Evolutionary conservation across 495 filamentous ascomycete genomes (phyloP).

Genomic region (Penicillium steckii): DNA sequence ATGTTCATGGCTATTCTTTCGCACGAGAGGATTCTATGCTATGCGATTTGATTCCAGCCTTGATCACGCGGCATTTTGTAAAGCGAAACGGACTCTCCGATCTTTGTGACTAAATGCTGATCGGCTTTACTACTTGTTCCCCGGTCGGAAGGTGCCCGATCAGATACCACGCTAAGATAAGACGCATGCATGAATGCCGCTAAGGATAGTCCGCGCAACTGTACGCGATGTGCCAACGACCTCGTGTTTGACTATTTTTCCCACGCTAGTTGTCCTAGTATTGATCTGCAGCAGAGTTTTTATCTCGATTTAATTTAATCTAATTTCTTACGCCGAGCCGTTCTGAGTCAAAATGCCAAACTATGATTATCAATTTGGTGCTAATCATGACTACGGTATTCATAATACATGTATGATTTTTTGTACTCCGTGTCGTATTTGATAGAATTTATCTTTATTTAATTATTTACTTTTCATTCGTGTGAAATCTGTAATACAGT

Average conservation of each 20-base stretch:
- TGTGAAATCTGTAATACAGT: background rate
- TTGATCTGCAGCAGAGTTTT: background rate
- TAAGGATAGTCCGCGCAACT: background rate
- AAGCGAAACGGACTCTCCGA: too few species aligned
- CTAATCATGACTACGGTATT: background rate
- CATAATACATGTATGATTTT: background rate
- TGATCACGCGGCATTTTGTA: background rate
- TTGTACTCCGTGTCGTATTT: too few species aligned
- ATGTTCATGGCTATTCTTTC: too few species aligned
- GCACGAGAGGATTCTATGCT: conserved; percentile 1
- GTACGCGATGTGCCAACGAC: background rate
- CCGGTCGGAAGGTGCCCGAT: background rate
- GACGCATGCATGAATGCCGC: background rate
- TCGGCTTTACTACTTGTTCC: background rate
- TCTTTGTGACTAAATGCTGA: background rate
- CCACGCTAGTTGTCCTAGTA: background rate
- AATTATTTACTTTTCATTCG: background rate
- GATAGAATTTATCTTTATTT: background rate
- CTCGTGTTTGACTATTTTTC: background rate
- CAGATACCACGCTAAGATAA: background rate
- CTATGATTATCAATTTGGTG: background rate
- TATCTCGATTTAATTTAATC: background rate
- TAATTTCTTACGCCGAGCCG: background rate
- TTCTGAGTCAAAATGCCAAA: background rate
- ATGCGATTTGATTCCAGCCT: background rate